Percentiles rank a stretch among this genome's conserved stretches.
These are phyloP conservation scores for Cardamine chenopodiifolia DNA, from an alignment of 345 rosid species.

Conservation along the genomic window DNA sequence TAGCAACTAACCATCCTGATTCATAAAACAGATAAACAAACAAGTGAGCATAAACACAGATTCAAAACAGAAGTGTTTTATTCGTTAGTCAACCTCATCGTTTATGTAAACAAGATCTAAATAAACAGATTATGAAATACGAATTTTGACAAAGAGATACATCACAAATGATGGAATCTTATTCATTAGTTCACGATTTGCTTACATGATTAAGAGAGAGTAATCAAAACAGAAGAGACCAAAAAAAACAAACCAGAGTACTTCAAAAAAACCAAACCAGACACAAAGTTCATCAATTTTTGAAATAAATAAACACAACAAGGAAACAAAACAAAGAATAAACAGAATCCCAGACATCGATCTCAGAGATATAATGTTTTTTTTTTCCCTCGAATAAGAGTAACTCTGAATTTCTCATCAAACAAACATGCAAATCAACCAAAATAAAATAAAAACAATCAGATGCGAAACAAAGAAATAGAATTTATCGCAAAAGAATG, in stretches of 20 bases:
- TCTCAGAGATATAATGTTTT: neutral
- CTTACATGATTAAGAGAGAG: neutral
- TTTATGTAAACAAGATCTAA: constrained; percentile 13
- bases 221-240: neutral
- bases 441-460: neutral
- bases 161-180: neutral
- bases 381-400: neutral
- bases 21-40: constrained; percentile 25
- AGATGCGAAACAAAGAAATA: neutral
- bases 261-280: constrained; percentile 26
- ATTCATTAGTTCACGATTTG: neutral
- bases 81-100: constrained; percentile 4
- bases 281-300: constrained; percentile 5
- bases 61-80: neutral
- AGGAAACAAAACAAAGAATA: neutral
- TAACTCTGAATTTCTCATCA: neutral
- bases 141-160: neutral
- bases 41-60: constrained; percentile 11
- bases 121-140: neutral
- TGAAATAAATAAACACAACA: neutral
- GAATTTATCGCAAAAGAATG: neutral
- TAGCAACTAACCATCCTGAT: constrained; percentile 58
- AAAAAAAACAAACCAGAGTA: neutral
- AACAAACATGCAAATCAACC: constrained; percentile 28
- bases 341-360: constrained; percentile 41